Conservation (phyloP, 1,284 basidiomycete species). For the Uromyces viciae-fabae region DNA sequence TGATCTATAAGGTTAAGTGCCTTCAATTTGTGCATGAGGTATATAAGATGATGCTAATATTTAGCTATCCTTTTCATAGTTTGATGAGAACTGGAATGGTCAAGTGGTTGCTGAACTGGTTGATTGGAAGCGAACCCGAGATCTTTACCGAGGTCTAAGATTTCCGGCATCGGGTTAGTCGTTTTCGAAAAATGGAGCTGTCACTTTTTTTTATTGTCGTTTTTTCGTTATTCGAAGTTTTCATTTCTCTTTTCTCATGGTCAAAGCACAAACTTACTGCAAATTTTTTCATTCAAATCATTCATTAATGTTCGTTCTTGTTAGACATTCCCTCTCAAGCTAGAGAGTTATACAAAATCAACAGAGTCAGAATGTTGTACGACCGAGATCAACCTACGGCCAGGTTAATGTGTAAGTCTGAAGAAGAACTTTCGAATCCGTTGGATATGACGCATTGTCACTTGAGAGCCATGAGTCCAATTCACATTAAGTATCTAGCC, state of each 20-base stretch:
- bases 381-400: constrained; percentile 73
- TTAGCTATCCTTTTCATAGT: constrained; percentile 48
- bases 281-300: neutral
- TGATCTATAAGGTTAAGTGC: constrained; percentile 81
- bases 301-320: neutral
- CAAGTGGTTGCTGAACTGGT: constrained; percentile 78
- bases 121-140: constrained; percentile 74
- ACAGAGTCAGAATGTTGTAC: constrained; percentile 78
- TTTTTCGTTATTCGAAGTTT: too few species aligned
- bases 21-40: too few species aligned
- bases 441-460: constrained; percentile 85
- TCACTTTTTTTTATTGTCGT: neutral
- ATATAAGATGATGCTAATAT: neutral
- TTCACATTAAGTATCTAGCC: constrained; percentile 68
- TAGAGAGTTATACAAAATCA: constrained; percentile 61
- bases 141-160: constrained; percentile 71
- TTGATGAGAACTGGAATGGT: constrained; percentile 60
- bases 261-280: too few species aligned
- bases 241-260: too few species aligned
- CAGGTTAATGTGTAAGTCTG: constrained; percentile 67
- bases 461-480: constrained; percentile 82
- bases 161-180: constrained; percentile 59
- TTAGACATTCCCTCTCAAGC: constrained; percentile 63
- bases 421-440: constrained; percentile 68
- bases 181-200: neutral